These are phyloP conservation scores for Fomitopsis schrenkii DNA, from an alignment of 1,284 basidiomycete species.

Conservation along the genomic window DNA sequence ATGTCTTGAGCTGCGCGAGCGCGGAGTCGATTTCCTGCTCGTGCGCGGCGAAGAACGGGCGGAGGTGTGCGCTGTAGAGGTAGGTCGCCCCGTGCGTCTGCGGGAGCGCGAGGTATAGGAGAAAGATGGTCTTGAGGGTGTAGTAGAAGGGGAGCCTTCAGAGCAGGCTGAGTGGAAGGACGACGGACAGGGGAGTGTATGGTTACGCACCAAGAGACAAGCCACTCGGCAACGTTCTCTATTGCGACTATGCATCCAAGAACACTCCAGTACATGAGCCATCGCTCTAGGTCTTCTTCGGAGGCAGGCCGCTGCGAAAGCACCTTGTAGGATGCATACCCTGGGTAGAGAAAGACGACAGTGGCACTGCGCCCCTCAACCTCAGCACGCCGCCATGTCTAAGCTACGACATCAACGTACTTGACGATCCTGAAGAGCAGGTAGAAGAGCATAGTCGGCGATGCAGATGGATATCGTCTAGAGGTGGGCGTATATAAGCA, in stretches of 20 bases:
- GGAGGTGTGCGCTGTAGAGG: slow-evolving; percentile 72
- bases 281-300: slow-evolving; percentile 76
- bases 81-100: slow-evolving; percentile 83
- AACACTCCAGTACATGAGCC: slow-evolving; percentile 91
- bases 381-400: not conserved
- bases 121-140: slow-evolving; percentile 76
- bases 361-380: slow-evolving; percentile 44
- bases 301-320: slow-evolving; percentile 76
- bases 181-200: slow-evolving; percentile 3
- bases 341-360: slow-evolving; percentile 75
- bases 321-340: slow-evolving; percentile 84
- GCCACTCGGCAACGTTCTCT: slow-evolving; percentile 80
- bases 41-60: slow-evolving; percentile 75
- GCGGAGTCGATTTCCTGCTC: slow-evolving; percentile 80
- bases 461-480: not conserved
- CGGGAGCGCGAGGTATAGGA: slow-evolving; percentile 88
- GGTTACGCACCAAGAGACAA: slow-evolving; percentile 66
- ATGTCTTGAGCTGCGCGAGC: slow-evolving; percentile 57
- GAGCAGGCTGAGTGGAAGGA: not conserved
- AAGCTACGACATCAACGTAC: slow-evolving; percentile 5
- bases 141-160: slow-evolving; percentile 86
- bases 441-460: slow-evolving; percentile 24
- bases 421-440: slow-evolving; percentile 25
- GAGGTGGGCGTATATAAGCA: not conserved
- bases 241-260: slow-evolving; percentile 72